phyloP scores from a whole-genome alignment of 495 filamentous ascomycete genomes.

The Aspergillus campestris region DNA sequence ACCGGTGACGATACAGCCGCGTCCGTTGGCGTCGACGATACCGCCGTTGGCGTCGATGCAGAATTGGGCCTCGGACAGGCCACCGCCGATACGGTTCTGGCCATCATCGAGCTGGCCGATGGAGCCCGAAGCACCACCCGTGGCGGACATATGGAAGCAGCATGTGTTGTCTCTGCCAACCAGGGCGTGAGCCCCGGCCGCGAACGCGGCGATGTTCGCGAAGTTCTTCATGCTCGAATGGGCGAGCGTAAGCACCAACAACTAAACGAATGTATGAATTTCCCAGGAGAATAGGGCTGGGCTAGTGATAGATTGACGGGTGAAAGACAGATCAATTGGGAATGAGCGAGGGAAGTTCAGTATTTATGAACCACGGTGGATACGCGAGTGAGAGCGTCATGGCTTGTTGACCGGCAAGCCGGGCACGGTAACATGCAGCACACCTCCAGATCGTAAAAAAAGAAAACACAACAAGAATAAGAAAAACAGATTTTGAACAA shows the following conservation, averaged over 20 bases:
- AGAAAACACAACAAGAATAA: background rate
- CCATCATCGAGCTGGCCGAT: slow-evolving; percentile 48
- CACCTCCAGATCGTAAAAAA: background rate
- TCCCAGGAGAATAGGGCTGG: background rate
- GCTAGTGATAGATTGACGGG: slow-evolving; percentile 8
- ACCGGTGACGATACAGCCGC: slow-evolving; percentile 53
- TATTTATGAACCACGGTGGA: slow-evolving; percentile 18
- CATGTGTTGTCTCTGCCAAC: slow-evolving; percentile 32
- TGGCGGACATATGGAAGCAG: slow-evolving; percentile 43
- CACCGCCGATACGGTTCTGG: slow-evolving; percentile 44
- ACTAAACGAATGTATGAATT: slow-evolving; percentile 1
- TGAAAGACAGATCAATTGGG: slow-evolving; percentile 53
- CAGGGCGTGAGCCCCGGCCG: slow-evolving; percentile 32
- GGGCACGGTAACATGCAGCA: background rate
- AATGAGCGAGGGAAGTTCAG: slow-evolving; percentile 54
- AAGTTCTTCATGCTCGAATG: slow-evolving; percentile 25
- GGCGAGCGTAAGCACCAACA: slow-evolving; percentile 8
- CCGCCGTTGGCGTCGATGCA: slow-evolving; percentile 39
- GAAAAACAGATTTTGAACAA: slow-evolving; percentile 4
- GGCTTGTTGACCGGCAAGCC: background rate
- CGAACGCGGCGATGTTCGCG: slow-evolving; percentile 28
- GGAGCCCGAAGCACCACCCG: slow-evolving; percentile 37
- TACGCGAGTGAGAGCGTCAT: slow-evolving; percentile 7
- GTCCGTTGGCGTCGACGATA: slow-evolving; percentile 44
- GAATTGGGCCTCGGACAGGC: slow-evolving; percentile 28